A percentile compares a stretch with the other conserved stretches of the same genome.
These are phyloP conservation scores for Penicillium lividum DNA, from an alignment of 495 filamentous ascomycete genomes.

Conservation along the genomic window DNA sequence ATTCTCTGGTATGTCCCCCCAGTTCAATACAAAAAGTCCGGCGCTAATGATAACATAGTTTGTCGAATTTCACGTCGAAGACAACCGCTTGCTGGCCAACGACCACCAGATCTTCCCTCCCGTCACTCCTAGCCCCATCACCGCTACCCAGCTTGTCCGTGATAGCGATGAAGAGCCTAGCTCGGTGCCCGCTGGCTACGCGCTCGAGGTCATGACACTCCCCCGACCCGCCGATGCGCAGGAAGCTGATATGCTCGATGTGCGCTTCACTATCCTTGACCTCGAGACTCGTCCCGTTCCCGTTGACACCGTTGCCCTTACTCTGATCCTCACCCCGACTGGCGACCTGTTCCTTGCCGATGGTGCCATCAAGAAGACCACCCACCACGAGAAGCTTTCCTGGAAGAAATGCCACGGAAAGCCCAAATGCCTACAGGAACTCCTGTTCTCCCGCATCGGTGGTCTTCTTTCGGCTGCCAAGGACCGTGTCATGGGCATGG, in stretches of 20 bases:
- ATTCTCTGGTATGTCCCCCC: slow-evolving; percentile 37
- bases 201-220: slow-evolving; percentile 43
- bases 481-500: slow-evolving; percentile 38
- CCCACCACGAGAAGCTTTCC: slow-evolving; percentile 33
- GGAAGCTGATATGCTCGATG: slow-evolving; percentile 35
- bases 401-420: slow-evolving; percentile 46
- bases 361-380: slow-evolving; percentile 39
- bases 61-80: slow-evolving; percentile 45
- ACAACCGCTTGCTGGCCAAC: slow-evolving; percentile 48
- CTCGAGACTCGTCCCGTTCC: slow-evolving; percentile 51
- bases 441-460: slow-evolving; percentile 42
- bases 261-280: slow-evolving; percentile 51
- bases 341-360: slow-evolving; percentile 41
- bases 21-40: not conserved
- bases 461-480: slow-evolving; percentile 41
- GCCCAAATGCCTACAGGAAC: slow-evolving; percentile 40
- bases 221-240: slow-evolving; percentile 30
- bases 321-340: slow-evolving; percentile 37
- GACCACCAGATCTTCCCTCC: slow-evolving; percentile 53
- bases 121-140: slow-evolving; percentile 34
- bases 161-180: slow-evolving; percentile 37
- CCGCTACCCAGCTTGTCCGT: slow-evolving; percentile 36
- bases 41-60: slow-evolving; percentile 29
- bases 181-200: slow-evolving; percentile 43
- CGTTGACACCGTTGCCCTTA: slow-evolving; percentile 49